Evolutionary conservation across 1,284 basidiomycete species (phyloP), one percentile per base, ranked within the genome.

Genomic region (Cutaneotrichosporon cavernicola): DNA sequence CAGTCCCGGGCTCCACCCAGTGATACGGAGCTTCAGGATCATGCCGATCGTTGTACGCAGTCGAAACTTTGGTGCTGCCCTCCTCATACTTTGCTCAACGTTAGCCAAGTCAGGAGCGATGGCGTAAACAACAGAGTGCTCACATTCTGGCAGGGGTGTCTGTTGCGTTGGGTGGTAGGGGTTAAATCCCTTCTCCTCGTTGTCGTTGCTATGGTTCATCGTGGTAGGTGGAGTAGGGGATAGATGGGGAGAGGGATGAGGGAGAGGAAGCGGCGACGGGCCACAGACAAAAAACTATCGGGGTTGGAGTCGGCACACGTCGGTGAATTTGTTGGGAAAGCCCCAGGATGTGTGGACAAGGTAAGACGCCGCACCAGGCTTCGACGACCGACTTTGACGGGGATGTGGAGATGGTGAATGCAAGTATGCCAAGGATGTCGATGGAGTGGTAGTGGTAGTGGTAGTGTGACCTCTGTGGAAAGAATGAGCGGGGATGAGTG

Each of bases 11-110:
- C 22, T 59, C 43, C 21, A 59, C 50, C 16, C 46, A 53, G 51
- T 26, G 57, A 32, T 55, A 55, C 18, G 38, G 43, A 31, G 51
- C 55, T 43, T 63, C 62, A 38, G 62, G 57, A 51, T 63, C 62
- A 21, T 52, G 9, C 8, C n/a, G 31, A 34, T 43, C 13, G 38
- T 43, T 43, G 55, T 56, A 56, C 21, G 38, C 55, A 10, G 38
- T 14, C 38, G 21, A 5, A 6, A 56, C 38, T 1, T 13, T 43
- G 21, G 32, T 46, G 2, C 55, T 36, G 5, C 38, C 38, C 2
- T 30, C 22, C 36, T 56, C 55, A 11, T 22, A 40, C 38, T 56
- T 56, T 4, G 22, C 55, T 56, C 38, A 11, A n/a, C 13, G 51
- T 53, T 16, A 53, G 51, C 51, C 26, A 18, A 10, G 51, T 40